Evolutionary conservation across 2,329 filamentous ascomycete genomes (phyloP).

Genomic region (Dissoconium aciculare): DNA sequence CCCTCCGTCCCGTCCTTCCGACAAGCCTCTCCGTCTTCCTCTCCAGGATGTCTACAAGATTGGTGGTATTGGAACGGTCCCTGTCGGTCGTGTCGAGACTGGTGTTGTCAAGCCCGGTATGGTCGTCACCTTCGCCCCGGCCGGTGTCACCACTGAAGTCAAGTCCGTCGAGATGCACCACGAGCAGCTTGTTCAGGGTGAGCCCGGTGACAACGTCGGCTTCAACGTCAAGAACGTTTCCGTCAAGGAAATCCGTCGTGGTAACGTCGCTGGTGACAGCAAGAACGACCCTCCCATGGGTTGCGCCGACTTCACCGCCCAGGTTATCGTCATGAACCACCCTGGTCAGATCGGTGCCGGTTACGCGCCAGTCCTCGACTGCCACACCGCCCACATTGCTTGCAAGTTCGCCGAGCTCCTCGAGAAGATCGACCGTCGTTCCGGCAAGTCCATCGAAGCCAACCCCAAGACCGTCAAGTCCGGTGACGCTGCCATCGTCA

Average conservation of each 20-base stretch:
- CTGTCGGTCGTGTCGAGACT: conserved; percentile 99
- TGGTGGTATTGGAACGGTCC: conserved; percentile 98
- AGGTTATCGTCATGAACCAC: conserved; percentile 99
- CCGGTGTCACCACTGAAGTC: conserved; percentile 99
- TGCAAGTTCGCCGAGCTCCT: conserved; percentile 99
- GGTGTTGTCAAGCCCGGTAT: conserved; percentile 75
- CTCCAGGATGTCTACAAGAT: conserved; percentile 99
- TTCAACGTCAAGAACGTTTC: conserved; percentile 99
- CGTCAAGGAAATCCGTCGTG: conserved; percentile 99
- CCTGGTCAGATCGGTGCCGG: conserved; percentile 97
- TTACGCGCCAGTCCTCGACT: conserved; percentile 98
- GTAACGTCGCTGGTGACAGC: conserved; percentile 98
- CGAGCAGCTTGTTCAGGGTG: conserved; percentile 92
- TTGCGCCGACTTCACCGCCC: conserved; percentile 90
- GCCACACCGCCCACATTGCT: conserved; percentile 99
- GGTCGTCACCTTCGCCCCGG: conserved; percentile 96
- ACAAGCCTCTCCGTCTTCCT: conserved; percentile 99
- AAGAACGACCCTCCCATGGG: conserved; percentile 95
- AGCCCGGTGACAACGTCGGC: conserved; percentile 98
- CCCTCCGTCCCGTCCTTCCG: conserved; percentile 77
- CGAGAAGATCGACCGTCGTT: conserved; percentile 99
- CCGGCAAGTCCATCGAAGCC: conserved; percentile 88
- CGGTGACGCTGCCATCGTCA: conserved; percentile 99
- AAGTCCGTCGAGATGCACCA: conserved; percentile 99
- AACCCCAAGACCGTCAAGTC: conserved; percentile 99